phyloP scores from a whole-genome alignment of 2,329 filamentous ascomycete species.

The Microdochium trichocladiopsis region DNA sequence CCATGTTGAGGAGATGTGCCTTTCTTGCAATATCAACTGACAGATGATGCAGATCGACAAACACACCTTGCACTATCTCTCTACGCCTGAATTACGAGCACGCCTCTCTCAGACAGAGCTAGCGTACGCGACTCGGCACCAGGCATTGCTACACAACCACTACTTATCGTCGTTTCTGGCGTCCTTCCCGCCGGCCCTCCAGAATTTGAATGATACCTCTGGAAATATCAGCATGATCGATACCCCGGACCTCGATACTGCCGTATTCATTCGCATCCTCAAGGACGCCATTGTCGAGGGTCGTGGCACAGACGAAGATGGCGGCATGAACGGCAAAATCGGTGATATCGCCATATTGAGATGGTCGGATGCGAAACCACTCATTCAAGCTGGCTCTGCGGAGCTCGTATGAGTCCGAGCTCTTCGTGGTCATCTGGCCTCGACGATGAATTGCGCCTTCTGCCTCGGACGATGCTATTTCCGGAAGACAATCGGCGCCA shows the following conservation, averaged over 20 bases:
- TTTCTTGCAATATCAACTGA: background rate
- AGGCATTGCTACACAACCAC: conserved; percentile 76
- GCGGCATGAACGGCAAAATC: conserved; percentile 47
- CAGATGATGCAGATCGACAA: conserved; percentile 58
- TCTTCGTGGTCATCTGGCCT: background rate
- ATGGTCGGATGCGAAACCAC: conserved; percentile 65
- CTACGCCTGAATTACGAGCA: conserved; percentile 41
- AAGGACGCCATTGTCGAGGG: conserved; percentile 51
- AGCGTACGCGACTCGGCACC: conserved; percentile 78
- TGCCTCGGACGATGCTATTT: background rate
- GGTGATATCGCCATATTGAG: conserved; percentile 63
- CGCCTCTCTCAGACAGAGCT: conserved; percentile 73
- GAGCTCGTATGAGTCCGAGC: conserved; percentile 44
- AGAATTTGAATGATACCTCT: conserved; percentile 82
- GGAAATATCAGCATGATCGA: conserved; percentile 93
- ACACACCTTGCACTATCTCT: conserved; percentile 68
- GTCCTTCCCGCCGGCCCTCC: conserved; percentile 71
- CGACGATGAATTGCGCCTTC: background rate
- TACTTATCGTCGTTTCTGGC: conserved; percentile 80
- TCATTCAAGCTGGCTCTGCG: conserved; percentile 47
- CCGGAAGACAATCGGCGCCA: no score
- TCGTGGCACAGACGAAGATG: conserved; percentile 58
- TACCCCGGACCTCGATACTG: conserved; percentile 70
- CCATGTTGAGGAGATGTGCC: background rate
- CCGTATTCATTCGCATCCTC: conserved; percentile 76